Base-by-base conservation (phyloP, 208 protist genomes). In the Acanthamoeba royreba region DNA sequence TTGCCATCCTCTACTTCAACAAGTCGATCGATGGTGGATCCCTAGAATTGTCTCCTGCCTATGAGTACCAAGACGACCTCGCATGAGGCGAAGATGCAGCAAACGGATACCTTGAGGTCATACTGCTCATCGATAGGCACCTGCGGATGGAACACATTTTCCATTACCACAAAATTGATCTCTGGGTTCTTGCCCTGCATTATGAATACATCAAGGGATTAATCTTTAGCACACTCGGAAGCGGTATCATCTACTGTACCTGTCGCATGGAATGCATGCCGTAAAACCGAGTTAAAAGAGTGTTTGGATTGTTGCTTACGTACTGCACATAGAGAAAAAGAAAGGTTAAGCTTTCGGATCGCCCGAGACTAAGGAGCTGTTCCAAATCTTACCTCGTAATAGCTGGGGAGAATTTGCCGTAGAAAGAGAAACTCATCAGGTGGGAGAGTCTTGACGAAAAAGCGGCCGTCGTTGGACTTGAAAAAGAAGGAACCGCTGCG, bases 141-240 rank as follows among this genome's bases (percentile, higher is more conserved):
- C n/a, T 92, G 55, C 4, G 83, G 35, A 40, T 94, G 33, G 53
- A 94, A 94, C 4, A 94, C 46, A 42, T 94, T 94, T 17, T 92
- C 92, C 79, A 94, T 94, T 35, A 94, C 92, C 45, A 94, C 81
- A 92, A 94, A 94, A 79, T 94, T 81, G 35, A 94, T 79, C 35
- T 93, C 61, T 28, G 83, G 40, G 40, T 90, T 90, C 28, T 90
- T 90, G 31, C 83, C 83, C 83, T 90, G 46, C 46, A 52, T 25
- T 11, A 77, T 22, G 11, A 77, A 46, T 11, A 86, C 53, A 42
- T 55, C 19, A 15, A 40, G 2, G 11, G 0, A 66, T 17, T 86
- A 35, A 55, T 35, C 35, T 15, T 86, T 22, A 66, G 77, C 3
- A n/a, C n/a, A n/a, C n/a, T n/a, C n/a, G n/a, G n/a, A n/a, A n/a